phyloP scores from a whole-genome alignment of 441 rosid genomes.

The Eruca vesicaria region DNA sequence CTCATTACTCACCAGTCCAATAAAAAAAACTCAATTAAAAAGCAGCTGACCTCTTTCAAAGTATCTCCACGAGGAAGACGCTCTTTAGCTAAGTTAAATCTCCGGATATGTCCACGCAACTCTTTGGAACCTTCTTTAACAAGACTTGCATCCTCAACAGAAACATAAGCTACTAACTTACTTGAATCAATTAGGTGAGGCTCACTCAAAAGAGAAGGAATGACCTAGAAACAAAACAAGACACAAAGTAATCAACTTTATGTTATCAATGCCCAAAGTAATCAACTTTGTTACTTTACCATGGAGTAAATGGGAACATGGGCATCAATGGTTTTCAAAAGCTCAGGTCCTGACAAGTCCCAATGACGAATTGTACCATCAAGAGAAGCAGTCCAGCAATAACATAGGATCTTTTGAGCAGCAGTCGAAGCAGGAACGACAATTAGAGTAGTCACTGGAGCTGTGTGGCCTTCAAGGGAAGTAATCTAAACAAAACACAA shows the following conservation, averaged over 20 bases:
- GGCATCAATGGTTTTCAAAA: conserved; percentile 65
- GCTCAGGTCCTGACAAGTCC: conserved; percentile 82
- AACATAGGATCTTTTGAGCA: conserved; percentile 55
- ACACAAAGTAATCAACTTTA: background rate
- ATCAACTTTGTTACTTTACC: background rate
- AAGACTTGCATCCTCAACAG: conserved; percentile 47
- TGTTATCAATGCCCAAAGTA: background rate
- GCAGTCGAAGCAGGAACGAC: conserved; percentile 67
- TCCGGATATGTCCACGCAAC: conserved; percentile 59
- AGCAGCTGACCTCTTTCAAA: conserved; percentile 67
- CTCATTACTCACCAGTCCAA: background rate
- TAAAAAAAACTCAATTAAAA: background rate
- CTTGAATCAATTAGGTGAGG: conserved; percentile 27
- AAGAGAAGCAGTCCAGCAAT: conserved; percentile 94
- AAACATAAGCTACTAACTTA: conserved; percentile 69
- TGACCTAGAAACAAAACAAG: conserved; percentile 51
- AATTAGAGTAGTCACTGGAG: conserved; percentile 66
- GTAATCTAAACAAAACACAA: conserved; percentile 43
- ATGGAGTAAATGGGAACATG: conserved; percentile 57
- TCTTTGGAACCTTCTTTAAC: conserved; percentile 32
- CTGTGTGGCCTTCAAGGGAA: conserved; percentile 81
- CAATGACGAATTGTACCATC: conserved; percentile 91
- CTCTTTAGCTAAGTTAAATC: conserved; percentile 69
- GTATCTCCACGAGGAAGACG: conserved; percentile 57
- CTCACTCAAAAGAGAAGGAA: conserved; percentile 62